These are phyloP conservation scores for Cornus florida DNA, from an alignment of 148 eudicot genomes.

Conservation along the genomic window DNA sequence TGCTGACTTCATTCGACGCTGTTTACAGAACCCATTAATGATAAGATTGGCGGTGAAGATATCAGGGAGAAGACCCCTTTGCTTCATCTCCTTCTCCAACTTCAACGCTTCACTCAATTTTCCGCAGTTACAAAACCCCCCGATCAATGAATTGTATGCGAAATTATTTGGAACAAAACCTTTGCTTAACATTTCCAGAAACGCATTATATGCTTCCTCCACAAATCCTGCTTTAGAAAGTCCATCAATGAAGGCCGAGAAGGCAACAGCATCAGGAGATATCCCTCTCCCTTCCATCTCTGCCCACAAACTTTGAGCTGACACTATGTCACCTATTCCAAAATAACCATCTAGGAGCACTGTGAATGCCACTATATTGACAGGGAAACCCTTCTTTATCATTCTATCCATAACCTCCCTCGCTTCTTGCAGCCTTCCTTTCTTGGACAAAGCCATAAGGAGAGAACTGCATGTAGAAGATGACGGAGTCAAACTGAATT, in stretches of 20 bases:
- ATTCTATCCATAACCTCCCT: conserved; percentile 59
- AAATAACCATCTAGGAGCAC: conserved; percentile 74
- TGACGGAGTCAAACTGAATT: conserved; percentile 62
- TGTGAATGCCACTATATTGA: conserved; percentile 76
- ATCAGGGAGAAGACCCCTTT: conserved; percentile 71
- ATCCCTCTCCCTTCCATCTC: conserved; percentile 59
- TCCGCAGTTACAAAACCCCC: conserved; percentile 59
- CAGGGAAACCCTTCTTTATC: conserved; percentile 59
- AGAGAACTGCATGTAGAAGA: conserved; percentile 77
- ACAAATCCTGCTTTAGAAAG: conserved; percentile 66
- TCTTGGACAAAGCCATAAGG: conserved; percentile 60
- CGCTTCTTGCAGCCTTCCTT: conserved; percentile 68
- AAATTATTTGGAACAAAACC: conserved; percentile 81
- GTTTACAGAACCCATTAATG: conserved; percentile 75
- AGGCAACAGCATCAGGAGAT: conserved; percentile 82
- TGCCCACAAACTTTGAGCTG: conserved; percentile 74
- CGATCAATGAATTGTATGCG: conserved; percentile 77
- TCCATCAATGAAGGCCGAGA: conserved; percentile 78
- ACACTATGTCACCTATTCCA: conserved; percentile 51
- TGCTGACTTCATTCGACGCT: conserved; percentile 79
- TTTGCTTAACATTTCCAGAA: conserved; percentile 57
- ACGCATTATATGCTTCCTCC: conserved; percentile 59
- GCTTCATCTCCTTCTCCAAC: conserved; percentile 79
- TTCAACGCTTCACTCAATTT: conserved; percentile 57
- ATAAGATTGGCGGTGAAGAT: conserved; percentile 67